phyloP scores from a whole-genome alignment of 2,329 filamentous ascomycete genomes.

The Talaromyces sp. region DNA sequence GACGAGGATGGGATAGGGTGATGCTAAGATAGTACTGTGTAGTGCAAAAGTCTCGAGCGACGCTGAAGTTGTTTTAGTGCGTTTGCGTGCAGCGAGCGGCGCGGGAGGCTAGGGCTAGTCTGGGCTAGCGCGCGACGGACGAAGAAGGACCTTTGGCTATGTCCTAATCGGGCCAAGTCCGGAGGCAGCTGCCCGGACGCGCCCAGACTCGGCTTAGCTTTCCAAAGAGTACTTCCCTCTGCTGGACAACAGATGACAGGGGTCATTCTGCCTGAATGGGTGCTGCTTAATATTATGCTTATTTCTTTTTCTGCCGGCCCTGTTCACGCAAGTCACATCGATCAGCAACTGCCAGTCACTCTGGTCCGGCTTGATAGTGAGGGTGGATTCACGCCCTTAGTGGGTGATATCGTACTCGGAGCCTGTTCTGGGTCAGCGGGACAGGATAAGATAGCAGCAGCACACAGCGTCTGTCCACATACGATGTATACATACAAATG shows the following conservation, averaged over 20 bases:
- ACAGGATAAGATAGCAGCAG: not conserved
- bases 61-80: not conserved
- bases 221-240: not conserved
- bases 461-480: not conserved
- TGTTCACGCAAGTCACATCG: not conserved
- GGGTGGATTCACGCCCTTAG: not conserved
- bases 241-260: not conserved
- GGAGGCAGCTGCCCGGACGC: constrained; percentile 7
- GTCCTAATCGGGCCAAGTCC: constrained; percentile 8
- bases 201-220: constrained; percentile 10
- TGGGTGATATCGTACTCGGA: not conserved
- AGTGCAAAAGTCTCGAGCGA: not conserved
- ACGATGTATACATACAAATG: not conserved
- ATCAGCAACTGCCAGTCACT: not conserved
- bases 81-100: constrained; percentile 5
- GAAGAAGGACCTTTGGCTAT: not conserved
- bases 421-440: not conserved
- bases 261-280: not conserved
- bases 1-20: not conserved
- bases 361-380: no score
- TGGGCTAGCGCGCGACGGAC: not conserved
- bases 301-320: not conserved
- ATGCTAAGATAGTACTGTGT: not conserved
- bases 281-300: not conserved
- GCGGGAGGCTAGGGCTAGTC: not conserved